Conservation (phyloP, 257 asterid genomes). For the Nyctanthes arbortristis region DNA sequence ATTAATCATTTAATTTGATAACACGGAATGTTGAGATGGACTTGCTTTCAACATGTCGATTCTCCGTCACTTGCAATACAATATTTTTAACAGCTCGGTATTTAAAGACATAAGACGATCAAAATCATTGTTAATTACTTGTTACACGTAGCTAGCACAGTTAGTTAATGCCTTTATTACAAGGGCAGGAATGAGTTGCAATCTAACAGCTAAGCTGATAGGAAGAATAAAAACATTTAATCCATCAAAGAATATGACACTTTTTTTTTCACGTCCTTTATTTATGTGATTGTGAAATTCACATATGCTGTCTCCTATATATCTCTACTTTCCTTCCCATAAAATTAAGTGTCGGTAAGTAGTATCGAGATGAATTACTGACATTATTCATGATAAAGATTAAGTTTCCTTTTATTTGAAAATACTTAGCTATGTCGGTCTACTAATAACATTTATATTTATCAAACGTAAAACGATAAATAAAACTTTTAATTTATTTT, state of each 20-base stretch:
- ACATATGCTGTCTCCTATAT: not conserved
- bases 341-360: not conserved
- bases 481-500: too few relatives aligned
- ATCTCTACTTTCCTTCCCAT: too few relatives aligned
- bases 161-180: conserved; percentile 20
- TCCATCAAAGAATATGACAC: conserved; percentile 21
- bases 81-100: too few relatives aligned
- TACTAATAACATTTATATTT: too few relatives aligned
- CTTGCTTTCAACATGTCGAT: not conserved
- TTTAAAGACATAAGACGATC: too few relatives aligned
- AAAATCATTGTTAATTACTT: not conserved
- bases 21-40: not conserved
- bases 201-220: conserved; percentile 35
- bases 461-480: too few relatives aligned
- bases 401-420: too few relatives aligned
- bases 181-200: conserved; percentile 39
- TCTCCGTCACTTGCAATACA: too few relatives aligned
- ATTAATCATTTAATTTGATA: not conserved
- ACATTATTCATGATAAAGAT: too few relatives aligned
- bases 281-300: not conserved
- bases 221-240: conserved; percentile 20
- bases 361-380: too few relatives aligned
- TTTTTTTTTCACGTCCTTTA: not conserved
- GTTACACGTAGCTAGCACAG: not conserved
- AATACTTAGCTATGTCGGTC: too few relatives aligned